Percentiles rank a stretch among this genome's conserved stretches.
Evolutionary conservation across 164 flowering plant genomes (phyloP).

Genomic region (Magnolia kwangsiensis): DNA sequence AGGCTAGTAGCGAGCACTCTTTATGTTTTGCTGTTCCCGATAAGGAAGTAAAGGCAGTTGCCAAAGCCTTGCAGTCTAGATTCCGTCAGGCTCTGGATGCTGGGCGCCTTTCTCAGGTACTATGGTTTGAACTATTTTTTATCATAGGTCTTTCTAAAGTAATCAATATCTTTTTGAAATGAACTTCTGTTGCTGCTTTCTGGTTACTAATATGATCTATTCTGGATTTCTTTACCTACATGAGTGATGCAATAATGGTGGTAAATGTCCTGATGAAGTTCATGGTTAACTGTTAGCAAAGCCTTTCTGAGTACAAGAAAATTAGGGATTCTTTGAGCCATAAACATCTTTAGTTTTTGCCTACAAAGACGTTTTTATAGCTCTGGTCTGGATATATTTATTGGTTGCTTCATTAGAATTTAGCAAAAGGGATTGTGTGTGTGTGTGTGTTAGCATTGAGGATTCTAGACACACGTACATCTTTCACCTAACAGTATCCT

Average conservation of each 20-base stretch:
- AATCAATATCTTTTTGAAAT: neutral
- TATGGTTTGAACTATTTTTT: slow-evolving; percentile 6
- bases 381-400: neutral
- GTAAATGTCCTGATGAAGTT: neutral
- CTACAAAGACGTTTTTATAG: neutral
- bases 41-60: slow-evolving; percentile 86
- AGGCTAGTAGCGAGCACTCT: slow-evolving; percentile 99
- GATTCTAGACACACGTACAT: too few relatives aligned
- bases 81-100: slow-evolving; percentile 84
- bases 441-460: too few relatives aligned
- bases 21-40: slow-evolving; percentile 99
- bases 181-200: neutral
- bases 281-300: neutral
- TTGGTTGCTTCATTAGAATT: neutral
- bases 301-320: neutral
- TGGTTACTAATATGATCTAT: neutral
- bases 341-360: neutral
- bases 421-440: neutral
- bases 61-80: slow-evolving; percentile 70
- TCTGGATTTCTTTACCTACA: neutral
- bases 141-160: neutral
- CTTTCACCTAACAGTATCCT: too few relatives aligned
- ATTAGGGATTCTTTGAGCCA: neutral
- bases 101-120: slow-evolving; percentile 94
- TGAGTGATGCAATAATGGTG: neutral